Evolutionary conservation across 768 basidiomycete species (phyloP).

Genomic region (Boletus sp.): DNA sequence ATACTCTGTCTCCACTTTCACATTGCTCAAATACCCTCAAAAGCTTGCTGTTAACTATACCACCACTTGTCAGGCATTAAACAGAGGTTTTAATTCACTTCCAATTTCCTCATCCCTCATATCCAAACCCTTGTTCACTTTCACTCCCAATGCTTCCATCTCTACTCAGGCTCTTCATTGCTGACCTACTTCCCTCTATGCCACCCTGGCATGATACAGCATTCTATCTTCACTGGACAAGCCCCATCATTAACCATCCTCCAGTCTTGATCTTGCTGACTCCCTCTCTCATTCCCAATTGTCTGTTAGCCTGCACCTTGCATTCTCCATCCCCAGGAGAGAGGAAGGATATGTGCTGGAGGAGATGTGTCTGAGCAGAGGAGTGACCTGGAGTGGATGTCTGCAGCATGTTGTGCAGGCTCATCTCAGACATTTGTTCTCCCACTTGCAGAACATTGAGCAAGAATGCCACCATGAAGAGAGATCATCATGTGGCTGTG

Average conservation of each 20-base stretch:
- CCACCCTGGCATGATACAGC: constrained; percentile 30
- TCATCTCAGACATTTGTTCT: no score
- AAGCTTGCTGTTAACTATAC: constrained; percentile 15
- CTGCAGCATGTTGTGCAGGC: no score
- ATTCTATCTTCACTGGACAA: constrained; percentile 36
- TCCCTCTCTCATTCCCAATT: constrained; percentile 20
- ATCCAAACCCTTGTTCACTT: constrained; percentile 19
- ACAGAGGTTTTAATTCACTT: constrained; percentile 17
- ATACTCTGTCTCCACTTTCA: constrained; percentile 23
- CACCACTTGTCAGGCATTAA: constrained; percentile 20
- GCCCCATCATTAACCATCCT: constrained; percentile 11
- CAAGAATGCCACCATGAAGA: no score
- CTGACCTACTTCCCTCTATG: constrained; percentile 51
- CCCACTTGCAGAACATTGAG: no score
- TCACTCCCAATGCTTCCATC: constrained; percentile 24
- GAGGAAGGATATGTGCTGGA: no score
- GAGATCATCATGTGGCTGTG: no score
- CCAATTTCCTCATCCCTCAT: constrained; percentile 20
- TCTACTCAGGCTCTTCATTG: constrained; percentile 34
- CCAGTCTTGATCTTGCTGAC: constrained; percentile 20
- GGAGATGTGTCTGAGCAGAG: no score
- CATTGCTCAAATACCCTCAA: constrained; percentile 43
- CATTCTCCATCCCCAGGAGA: constrained; percentile 21
- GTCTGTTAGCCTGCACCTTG: constrained; percentile 30
- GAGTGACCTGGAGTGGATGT: no score